These are phyloP conservation scores for Persicaria tinctoria DNA, from an alignment of 148 eudicot species.

Conservation along the genomic window DNA sequence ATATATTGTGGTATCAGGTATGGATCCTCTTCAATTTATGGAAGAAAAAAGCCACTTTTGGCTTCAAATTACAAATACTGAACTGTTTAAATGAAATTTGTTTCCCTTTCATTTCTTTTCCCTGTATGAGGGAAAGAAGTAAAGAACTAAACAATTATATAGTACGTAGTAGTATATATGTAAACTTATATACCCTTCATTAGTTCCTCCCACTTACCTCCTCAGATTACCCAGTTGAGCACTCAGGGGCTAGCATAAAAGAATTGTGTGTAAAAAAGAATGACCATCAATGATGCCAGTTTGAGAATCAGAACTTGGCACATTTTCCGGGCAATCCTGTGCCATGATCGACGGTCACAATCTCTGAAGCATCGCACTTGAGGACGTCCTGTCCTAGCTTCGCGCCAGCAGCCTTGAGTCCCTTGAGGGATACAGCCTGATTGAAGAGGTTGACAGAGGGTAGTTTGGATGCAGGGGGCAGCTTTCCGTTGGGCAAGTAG, in stretches of 20 bases:
- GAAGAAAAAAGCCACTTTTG: conserved; percentile 3
- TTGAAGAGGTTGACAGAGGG: conserved; percentile 83
- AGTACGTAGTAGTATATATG: neutral
- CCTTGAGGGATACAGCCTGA: conserved; percentile 77
- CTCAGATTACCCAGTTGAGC: neutral
- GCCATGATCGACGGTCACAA: conserved; percentile 50
- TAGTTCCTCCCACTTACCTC: neutral
- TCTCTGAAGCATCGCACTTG: conserved; percentile 43
- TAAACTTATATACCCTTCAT: conserved; percentile 8
- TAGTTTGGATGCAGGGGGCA: conserved; percentile 75
- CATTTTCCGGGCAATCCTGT: conserved; percentile 78
- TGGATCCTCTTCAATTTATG: neutral
- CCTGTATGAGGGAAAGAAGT: neutral
- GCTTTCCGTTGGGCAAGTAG: conserved; percentile 65
- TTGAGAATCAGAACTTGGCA: conserved; percentile 44
- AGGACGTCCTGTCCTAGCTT: conserved; percentile 79
- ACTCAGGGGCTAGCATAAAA: neutral
- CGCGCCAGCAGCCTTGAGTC: conserved; percentile 85
- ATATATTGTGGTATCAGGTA: neutral
- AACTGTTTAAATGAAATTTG: neutral
- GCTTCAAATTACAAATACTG: neutral
- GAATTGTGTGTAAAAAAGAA: conserved; percentile 2
- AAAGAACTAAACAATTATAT: conserved; percentile 4
- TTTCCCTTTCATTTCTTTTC: neutral
- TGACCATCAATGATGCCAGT: neutral